phyloP scores from a whole-genome alignment of 1,284 basidiomycete genomes.

The Melampsora americana region DNA sequence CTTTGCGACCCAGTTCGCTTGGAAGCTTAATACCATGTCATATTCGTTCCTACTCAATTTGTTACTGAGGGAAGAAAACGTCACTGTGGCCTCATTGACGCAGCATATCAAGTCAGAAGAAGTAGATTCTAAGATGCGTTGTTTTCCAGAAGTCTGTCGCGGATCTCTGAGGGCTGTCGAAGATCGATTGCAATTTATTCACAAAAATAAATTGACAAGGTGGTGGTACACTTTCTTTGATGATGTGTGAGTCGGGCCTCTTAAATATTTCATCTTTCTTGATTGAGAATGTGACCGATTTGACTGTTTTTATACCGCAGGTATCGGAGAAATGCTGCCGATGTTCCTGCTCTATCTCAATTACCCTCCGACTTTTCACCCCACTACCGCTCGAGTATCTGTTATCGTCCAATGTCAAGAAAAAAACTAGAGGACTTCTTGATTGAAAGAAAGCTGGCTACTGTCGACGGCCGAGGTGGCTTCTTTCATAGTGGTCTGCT shows the following conservation, averaged over 20 bases:
- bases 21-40: constrained; percentile 63
- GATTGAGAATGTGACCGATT: not conserved
- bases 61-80: constrained; percentile 54
- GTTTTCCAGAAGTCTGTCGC: constrained; percentile 32
- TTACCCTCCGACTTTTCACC: constrained; percentile 68
- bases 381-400: constrained; percentile 68
- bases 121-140: constrained; percentile 32
- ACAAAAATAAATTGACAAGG: constrained; percentile 49
- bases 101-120: constrained; percentile 58
- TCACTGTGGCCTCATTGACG: constrained; percentile 9
- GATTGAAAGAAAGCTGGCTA: constrained; percentile 63
- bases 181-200: constrained; percentile 44
- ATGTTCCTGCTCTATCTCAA: constrained; percentile 59
- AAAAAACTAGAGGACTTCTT: constrained; percentile 66
- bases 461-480: constrained; percentile 58
- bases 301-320: not conserved
- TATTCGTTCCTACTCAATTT: constrained; percentile 68
- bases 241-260: constrained; percentile 50
- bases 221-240: constrained; percentile 85
- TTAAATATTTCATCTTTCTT: not conserved
- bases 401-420: constrained; percentile 70
- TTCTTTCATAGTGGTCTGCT: constrained; percentile 69
- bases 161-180: constrained; percentile 41
- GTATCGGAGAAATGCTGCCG: constrained; percentile 66
- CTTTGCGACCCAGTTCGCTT: constrained; percentile 59